Evolutionary conservation across 2,329 filamentous ascomycete species (phyloP), one percentile per base, ranked within the genome.

Genomic region (Onygenales sp.): DNA sequence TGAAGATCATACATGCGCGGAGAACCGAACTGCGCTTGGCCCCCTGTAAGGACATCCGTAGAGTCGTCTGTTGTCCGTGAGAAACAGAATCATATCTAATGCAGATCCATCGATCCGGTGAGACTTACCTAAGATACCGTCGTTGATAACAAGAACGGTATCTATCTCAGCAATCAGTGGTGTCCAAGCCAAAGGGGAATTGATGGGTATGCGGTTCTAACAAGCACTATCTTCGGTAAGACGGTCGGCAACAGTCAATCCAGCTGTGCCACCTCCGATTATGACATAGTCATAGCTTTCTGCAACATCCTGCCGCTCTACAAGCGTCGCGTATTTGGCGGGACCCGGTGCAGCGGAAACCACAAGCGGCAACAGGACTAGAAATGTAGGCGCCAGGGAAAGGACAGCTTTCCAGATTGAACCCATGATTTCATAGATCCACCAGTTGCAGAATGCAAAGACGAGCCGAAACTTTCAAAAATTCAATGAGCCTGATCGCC

Each of bases 251-350:
- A 58, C 52, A 11, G 57, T 56, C 13, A 62, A 48, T 8, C 60
- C 60, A 17, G 60, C 50, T 21, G 55, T 51, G 33, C 60, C 60
- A 50, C 60, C 55, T 7, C 60, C 60, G 10, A 58, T 56, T 27
- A 62, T 35, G 11, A 63, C 54, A 52, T 62, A 62, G 50, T 63
- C 61, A 58, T 54, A 63, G 4, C 43, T 21, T n/a, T 47, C 44
- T 33, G 14, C 27, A 21, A 47, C 17, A 11, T n/a, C 44, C 10
- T 39, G 36, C 36, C 36, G 9, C 13, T 39, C 36, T 3, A 39
- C 13, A 39, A 39, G 36, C 36, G 36, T 39, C 36, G 36, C 36
- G 36, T 39, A 39, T 39, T 39, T 39, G 13, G 36, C 36, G 13
- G 13, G 9, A 9, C 36, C 36, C 13, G 36, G 36, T 9, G 36